A percentile compares a stretch with the other conserved stretches of the same genome.
phyloP scores from a whole-genome alignment of 2,329 filamentous ascomycete genomes.

The Diaporthe citriasiana region DNA sequence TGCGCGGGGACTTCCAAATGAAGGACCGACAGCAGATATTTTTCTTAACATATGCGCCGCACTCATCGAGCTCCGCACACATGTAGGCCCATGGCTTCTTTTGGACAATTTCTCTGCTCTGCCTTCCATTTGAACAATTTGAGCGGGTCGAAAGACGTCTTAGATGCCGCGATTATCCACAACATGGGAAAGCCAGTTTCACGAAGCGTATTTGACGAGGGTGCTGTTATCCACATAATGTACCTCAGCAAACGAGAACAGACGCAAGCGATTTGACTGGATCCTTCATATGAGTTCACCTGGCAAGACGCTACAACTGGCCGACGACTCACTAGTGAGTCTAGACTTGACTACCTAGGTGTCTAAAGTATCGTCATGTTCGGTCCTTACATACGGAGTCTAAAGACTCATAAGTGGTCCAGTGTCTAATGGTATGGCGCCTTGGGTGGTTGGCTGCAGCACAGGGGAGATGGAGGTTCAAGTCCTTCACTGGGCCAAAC shows the following conservation, averaged over 20 bases:
- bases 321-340: background rate
- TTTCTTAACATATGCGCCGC: too few species aligned
- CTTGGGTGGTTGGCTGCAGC: conserved; percentile 14
- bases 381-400: background rate
- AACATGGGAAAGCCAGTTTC: background rate
- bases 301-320: background rate
- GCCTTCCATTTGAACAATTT: background rate
- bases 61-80: too few species aligned
- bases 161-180: background rate
- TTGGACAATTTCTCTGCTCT: background rate
- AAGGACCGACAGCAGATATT: background rate
- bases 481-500: background rate
- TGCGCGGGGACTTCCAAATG: background rate
- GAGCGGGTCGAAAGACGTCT: background rate
- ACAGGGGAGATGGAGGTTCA: conserved; percentile 14
- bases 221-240: background rate
- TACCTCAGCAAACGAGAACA: background rate
- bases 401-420: background rate
- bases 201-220: background rate
- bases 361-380: background rate
- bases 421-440: conserved; percentile 13
- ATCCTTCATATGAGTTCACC: background rate
- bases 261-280: background rate
- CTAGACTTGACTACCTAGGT: background rate
- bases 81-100: background rate